A percentile compares a stretch with the other conserved stretches of the same genome.
Evolutionary conservation across 1,284 basidiomycete genomes (phyloP).

Genomic region (Schizophyllum amplum): DNA sequence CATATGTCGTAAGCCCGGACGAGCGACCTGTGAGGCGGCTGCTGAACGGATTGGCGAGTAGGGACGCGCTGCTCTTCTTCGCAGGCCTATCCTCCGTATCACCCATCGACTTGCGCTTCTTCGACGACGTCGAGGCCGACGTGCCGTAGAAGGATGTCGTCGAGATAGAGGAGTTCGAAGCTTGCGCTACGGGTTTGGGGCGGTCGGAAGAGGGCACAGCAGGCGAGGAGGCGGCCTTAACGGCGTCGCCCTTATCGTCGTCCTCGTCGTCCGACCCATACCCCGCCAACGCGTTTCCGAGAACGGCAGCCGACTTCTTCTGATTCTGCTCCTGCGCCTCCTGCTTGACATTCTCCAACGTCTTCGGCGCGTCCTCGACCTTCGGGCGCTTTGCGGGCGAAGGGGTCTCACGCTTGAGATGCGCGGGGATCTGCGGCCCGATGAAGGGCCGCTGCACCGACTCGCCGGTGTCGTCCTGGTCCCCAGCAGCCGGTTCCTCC

Average conservation of each 20-base stretch:
- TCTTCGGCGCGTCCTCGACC: constrained; percentile 13
- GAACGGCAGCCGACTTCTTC: constrained; percentile 27
- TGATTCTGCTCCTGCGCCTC: constrained; percentile 54
- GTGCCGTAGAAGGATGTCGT: constrained; percentile 40
- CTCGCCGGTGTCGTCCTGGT: constrained; percentile 38
- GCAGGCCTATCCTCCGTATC: constrained; percentile 21
- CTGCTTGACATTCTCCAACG: constrained; percentile 36
- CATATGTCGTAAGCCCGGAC: constrained; percentile 13
- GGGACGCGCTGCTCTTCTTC: constrained; percentile 4
- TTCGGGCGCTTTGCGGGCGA: neutral
- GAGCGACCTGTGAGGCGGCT: constrained; percentile 14
- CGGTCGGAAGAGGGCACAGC: constrained; percentile 1
- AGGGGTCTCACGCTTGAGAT: constrained; percentile 12
- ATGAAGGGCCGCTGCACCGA: constrained; percentile 48
- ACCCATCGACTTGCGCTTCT: constrained; percentile 24
- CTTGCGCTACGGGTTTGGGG: constrained; percentile 13
- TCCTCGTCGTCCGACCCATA: constrained; percentile 49
- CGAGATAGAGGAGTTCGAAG: constrained; percentile 26
- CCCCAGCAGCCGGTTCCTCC: constrained; percentile 43
- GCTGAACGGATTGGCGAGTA: constrained; percentile 12
- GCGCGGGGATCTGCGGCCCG: constrained; percentile 54
- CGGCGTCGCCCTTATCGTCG: constrained; percentile 28
- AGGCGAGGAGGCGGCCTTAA: constrained; percentile 8
- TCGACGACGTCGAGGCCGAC: constrained; percentile 17
- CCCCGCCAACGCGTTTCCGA: constrained; percentile 35